Evolutionary conservation across 371 early-diverging fungal genomes (phyloP), one percentile per base, ranked within the genome.

Genomic region (Lichtheimia corymbifera): DNA sequence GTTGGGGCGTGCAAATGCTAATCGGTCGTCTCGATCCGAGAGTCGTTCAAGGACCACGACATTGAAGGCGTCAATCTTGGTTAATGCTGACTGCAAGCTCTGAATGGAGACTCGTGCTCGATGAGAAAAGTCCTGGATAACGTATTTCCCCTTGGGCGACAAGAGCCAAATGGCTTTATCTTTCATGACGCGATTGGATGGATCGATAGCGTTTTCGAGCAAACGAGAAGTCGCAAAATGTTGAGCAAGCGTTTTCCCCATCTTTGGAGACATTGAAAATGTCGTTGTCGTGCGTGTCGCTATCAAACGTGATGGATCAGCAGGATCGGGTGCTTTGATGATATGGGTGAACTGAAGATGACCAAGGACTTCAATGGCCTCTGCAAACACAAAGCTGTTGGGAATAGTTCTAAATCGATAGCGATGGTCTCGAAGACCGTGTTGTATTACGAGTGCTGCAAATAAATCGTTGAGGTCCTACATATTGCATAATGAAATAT

Each of bases 211-310:
- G 18, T 73, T 79, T 58, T 82, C 84, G 20, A 73, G 61, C 18
- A 84, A 58, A 4, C 77, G 73, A 1, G 85, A 77, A 35, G 83
- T 82, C 64, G 83, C 68, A 41, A 84, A 83, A 35, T 83, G 73
- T 56, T 83, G 85, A 9, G 80, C 80, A 22, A 47, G 47, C 5
- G 47, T 47, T n/a, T 22, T n/a, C 4, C 47, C 47, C 47, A 47
- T 47, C 17, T 47, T 47, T n/a, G 47, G 47, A 2, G 47, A 47
- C 47, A 47, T 47, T 47, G 47, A 47, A 17, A 47, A 47, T 1
- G 47, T 47, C 2, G 47, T 47, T 1, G 47, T 47, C 0, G 47
- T 47, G 18, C 22, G n/a, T n/a, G 47, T 47, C 17, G 47, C n/a
- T 47, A 47, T 47, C 18, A 47, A 22, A 2, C 47, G 47, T 22